Evolutionary conservation across 2,329 filamentous ascomycete genomes (phyloP).

Genomic region (Bipolaris sorokiniana): DNA sequence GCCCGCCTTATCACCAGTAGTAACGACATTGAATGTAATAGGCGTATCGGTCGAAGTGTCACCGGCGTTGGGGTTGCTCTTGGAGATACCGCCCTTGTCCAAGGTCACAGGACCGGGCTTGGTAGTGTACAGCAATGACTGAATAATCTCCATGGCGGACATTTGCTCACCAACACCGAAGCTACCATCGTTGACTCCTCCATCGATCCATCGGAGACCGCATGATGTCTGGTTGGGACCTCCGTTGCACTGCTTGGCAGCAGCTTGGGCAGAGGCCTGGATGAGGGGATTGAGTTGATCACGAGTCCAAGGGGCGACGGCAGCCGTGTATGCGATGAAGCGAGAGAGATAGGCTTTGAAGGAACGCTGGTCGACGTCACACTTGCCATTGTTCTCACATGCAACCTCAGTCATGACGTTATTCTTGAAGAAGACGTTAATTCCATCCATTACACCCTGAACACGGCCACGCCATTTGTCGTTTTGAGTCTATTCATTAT

Average conservation of each 20-base stretch:
- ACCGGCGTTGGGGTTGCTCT: constrained; percentile 54
- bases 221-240: constrained; percentile 55
- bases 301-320: constrained; percentile 48
- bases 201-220: constrained; percentile 54
- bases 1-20: constrained; percentile 69
- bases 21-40: constrained; percentile 50
- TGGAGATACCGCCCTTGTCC: constrained; percentile 58
- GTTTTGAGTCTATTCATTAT: constrained; percentile 35
- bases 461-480: constrained; percentile 42
- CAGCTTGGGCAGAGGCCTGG: constrained; percentile 60
- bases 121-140: constrained; percentile 51
- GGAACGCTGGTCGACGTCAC: constrained; percentile 56
- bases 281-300: constrained; percentile 59
- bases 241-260: constrained; percentile 61
- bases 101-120: constrained; percentile 53
- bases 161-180: constrained; percentile 66
- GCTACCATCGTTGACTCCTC: constrained; percentile 54
- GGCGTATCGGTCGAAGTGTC: constrained; percentile 38
- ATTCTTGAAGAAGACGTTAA: constrained; percentile 53
- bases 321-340: constrained; percentile 52
- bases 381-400: constrained; percentile 55
- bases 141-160: constrained; percentile 62
- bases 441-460: constrained; percentile 44
- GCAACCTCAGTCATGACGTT: constrained; percentile 57
- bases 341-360: constrained; percentile 55